Base-by-base conservation (phyloP, 352 stramenopile species). In the Pythium periplocum region DNA sequence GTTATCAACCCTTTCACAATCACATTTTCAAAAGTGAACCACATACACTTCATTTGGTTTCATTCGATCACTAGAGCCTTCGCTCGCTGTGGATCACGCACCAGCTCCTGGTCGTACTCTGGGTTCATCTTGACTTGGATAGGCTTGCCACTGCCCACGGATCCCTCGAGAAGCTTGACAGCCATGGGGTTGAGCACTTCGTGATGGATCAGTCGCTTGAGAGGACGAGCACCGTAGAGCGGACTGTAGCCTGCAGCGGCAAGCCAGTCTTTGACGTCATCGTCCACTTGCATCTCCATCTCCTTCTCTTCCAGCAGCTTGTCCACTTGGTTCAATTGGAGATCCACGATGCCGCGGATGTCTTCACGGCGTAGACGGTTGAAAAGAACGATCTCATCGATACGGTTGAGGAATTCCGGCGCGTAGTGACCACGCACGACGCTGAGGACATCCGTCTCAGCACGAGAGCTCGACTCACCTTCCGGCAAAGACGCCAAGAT, bases 391-490 rank as follows among this genome's bases (percentile, higher is more conserved):
- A 97, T 83, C 60, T 99, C 96, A 61, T 99, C 96, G 53, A 99
- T 94, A 52, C 97, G 90, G 69, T 99, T 99, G 30, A 99, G 73
- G 67, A 99, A 99, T 69, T 99, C 97, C 2, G 97, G 97, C 0
- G 91, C 78, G 75, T 99, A 99, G 56, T 97, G 80, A 12, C 91
- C 75, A 33, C 94, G 72, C 45, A 98, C 87, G 41, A 96, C 83
- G 38, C 79, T 76, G 61, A 98, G 86, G 8, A 98, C 90, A 26
- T 92, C 73, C 32, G 69, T 73, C 45, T 92, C 87, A 2, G 94
- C 83, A 5, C 67, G 51, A 1, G 65, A 61, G 51, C 78, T 90
- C 0, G 77, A 65, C 7, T 72, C 52, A 6, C 73, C 75, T 45
- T 88, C 77, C 11, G 77, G 75, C 2, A 90, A 48, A 8, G 62